phyloP scores from a whole-genome alignment of 805 yeast species.

The Candida peoriensis region DNA sequence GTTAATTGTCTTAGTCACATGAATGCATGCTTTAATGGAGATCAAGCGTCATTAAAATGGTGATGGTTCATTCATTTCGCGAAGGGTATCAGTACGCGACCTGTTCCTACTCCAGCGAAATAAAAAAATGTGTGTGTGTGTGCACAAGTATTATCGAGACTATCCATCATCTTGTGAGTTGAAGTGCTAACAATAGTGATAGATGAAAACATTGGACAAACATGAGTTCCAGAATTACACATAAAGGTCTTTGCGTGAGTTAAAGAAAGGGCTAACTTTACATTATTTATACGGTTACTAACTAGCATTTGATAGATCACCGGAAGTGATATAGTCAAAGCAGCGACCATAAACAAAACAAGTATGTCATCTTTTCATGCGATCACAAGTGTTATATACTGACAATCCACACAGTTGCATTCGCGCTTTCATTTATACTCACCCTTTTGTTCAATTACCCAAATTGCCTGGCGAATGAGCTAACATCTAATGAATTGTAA shows the following conservation, averaged over 20 bases:
- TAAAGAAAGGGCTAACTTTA: neutral
- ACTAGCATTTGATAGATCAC: conserved; percentile 2
- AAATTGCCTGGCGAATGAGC: conserved; percentile 9
- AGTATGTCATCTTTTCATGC: conserved; percentile 3
- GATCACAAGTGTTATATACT: neutral
- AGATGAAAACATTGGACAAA: no score
- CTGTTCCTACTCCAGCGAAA: no score
- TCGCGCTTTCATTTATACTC: conserved; percentile 4
- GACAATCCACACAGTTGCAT: conserved; percentile 7
- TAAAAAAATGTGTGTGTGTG: no score
- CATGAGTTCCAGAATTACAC: conserved; percentile 2
- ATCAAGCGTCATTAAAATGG: no score
- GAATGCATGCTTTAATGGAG: no score
- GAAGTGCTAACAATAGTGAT: no score
- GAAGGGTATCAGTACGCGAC: no score
- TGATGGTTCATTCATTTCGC: no score
- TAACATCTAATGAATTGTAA: conserved; percentile 14
- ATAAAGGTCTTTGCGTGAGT: conserved; percentile 3
- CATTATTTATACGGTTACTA: neutral
- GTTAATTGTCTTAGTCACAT: no score
- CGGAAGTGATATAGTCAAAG: conserved; percentile 4
- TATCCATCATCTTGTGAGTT: no score
- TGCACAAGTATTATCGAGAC: no score
- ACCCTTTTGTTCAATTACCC: conserved; percentile 10
- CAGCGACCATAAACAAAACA: conserved; percentile 6